Conservation (phyloP, 176 grass and related monocot species). For the Oryza glumipatula region DNA sequence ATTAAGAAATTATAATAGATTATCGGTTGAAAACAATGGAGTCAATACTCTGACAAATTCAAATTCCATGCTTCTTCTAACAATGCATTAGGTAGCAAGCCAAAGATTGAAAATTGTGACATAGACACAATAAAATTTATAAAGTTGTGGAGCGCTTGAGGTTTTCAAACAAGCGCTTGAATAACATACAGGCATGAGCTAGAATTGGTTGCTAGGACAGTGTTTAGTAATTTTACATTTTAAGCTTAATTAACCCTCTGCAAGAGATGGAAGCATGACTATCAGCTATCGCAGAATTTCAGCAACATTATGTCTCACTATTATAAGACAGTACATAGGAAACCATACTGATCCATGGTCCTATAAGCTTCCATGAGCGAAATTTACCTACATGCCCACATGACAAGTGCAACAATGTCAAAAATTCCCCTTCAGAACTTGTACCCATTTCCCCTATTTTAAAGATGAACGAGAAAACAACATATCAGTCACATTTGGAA, state of each 20-base stretch:
- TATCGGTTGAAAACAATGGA: neutral
- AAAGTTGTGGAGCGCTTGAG: neutral
- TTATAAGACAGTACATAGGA: neutral
- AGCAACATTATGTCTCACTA: neutral
- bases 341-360: neutral
- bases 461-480: neutral
- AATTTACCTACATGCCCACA: neutral
- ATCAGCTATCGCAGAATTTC: neutral
- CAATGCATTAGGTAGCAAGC: neutral
- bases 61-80: constrained; percentile 11
- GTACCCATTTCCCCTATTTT: neutral
- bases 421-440: neutral
- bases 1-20: constrained; percentile 2
- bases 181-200: neutral
- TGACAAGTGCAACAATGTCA: neutral
- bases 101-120: neutral
- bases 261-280: neutral
- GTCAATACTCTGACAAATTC: neutral
- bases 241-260: neutral
- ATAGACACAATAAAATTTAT: neutral
- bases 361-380: neutral
- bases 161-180: neutral
- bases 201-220: neutral
- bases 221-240: neutral
- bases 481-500: neutral